Evolutionary conservation across 768 basidiomycete species (phyloP).

Genomic region (Tulasnella sp.): DNA sequence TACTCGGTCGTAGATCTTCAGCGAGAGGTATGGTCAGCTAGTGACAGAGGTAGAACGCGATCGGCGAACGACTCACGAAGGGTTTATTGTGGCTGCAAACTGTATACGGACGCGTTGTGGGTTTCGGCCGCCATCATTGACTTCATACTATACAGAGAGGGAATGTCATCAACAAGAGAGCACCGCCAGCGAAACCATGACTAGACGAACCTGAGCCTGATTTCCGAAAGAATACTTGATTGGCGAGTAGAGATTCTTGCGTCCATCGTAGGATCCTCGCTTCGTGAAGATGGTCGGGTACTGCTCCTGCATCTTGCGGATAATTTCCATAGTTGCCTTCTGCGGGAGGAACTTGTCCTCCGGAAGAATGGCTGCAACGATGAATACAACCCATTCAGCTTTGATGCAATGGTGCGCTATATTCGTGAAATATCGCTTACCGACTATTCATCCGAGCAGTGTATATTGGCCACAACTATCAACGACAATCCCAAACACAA

Average conservation of each 20-base stretch:
- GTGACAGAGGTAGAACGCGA: not conserved
- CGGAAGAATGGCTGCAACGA: constrained; percentile 54
- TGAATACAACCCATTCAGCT: constrained; percentile 28
- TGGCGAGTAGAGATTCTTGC: constrained; percentile 69
- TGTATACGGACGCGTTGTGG: constrained; percentile 49
- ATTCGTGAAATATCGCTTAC: constrained; percentile 37
- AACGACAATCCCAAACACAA: too few relatives aligned
- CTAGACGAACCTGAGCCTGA: constrained; percentile 41
- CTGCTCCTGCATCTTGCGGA: constrained; percentile 53
- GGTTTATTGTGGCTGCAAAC: constrained; percentile 57
- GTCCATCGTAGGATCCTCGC: constrained; percentile 71
- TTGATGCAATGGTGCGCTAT: constrained; percentile 14
- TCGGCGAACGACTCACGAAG: constrained; percentile 40
- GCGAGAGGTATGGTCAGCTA: not conserved
- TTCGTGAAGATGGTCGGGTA: constrained; percentile 66
- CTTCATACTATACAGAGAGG: constrained; percentile 51
- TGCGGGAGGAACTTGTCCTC: constrained; percentile 66
- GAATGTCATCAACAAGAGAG: not conserved
- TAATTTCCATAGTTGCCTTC: constrained; percentile 65
- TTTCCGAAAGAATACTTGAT: constrained; percentile 55
- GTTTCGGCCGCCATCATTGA: constrained; percentile 45
- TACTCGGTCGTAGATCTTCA: constrained; percentile 59
- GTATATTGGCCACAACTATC: not conserved
- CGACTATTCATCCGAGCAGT: constrained; percentile 37
- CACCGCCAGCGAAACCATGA: too few relatives aligned